phyloP scores from a whole-genome alignment of 2,329 filamentous ascomycete species.

The Colletotrichum endophyticum region DNA sequence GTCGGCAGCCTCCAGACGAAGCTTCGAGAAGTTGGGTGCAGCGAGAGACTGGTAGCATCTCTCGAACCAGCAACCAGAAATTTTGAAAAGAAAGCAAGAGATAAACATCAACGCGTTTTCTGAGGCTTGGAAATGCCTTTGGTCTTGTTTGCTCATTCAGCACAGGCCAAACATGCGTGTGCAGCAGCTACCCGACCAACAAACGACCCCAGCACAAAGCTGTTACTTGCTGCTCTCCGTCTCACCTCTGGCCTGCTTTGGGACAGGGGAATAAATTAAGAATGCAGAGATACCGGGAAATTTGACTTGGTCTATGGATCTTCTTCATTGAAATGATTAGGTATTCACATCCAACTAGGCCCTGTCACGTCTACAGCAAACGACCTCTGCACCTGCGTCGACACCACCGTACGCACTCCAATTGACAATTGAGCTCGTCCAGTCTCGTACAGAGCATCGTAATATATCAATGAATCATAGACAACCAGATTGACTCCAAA shows the following conservation, averaged over 20 bases:
- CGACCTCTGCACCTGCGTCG: background rate
- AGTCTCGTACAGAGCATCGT: rapidly evolving
- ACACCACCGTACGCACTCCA: background rate
- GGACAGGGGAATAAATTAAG: rapidly evolving
- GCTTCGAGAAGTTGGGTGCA: background rate
- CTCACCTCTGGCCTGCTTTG: background rate
- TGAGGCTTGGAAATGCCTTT: rapidly evolving
- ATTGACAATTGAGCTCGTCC: background rate
- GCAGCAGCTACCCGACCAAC: background rate
- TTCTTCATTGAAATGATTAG: background rate
- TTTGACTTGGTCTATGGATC: background rate
- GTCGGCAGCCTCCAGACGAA: background rate
- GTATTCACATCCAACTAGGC: background rate
- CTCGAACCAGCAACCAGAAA: rapidly evolving
- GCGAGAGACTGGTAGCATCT: background rate
- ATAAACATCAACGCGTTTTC: background rate
- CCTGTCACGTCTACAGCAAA: background rate
- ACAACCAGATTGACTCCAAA: background rate
- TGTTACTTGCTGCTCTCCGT: background rate
- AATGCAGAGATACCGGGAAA: too few species aligned
- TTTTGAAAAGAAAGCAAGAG: rapidly evolving
- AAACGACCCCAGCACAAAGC: background rate
- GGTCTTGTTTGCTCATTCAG: background rate
- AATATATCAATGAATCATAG: background rate
- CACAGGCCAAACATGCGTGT: background rate